These are phyloP conservation scores for Pelargonium myrrhifolium DNA, from an alignment of 441 rosid species.

Conservation along the genomic window DNA sequence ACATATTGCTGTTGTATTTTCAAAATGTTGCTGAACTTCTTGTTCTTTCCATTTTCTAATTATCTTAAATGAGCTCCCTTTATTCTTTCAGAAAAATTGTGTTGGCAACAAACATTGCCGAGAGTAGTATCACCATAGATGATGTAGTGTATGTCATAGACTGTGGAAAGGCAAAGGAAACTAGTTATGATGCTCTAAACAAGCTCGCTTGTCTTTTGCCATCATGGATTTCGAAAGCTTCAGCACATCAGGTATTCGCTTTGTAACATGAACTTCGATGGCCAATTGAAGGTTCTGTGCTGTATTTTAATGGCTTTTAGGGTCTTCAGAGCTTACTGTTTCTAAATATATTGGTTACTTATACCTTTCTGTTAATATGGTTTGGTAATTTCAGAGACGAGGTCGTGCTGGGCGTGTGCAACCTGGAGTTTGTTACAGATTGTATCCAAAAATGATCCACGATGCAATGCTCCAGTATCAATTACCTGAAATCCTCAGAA, in stretches of 20 bases:
- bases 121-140: slow-evolving; percentile 93
- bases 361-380: slow-evolving; percentile 19
- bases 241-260: slow-evolving; percentile 74
- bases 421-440: slow-evolving; percentile 84
- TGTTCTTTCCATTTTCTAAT: background rate
- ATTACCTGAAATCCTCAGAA: slow-evolving; percentile 86
- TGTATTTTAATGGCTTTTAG: slow-evolving; percentile 1
- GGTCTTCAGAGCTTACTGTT: background rate
- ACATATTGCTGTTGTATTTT: no score
- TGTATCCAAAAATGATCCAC: slow-evolving; percentile 74
- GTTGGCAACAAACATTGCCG: slow-evolving; percentile 92
- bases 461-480: slow-evolving; percentile 78
- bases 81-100: slow-evolving; percentile 69
- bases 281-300: slow-evolving; percentile 4
- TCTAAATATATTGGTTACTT: slow-evolving; percentile 14
- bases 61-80: background rate
- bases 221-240: slow-evolving; percentile 95
- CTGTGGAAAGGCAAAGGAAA: slow-evolving; percentile 94
- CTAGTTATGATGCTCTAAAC: slow-evolving; percentile 93
- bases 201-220: slow-evolving; percentile 88
- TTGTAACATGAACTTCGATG: slow-evolving; percentile 11
- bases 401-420: slow-evolving; percentile 98
- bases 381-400: slow-evolving; percentile 51
- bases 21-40: background rate
- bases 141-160: slow-evolving; percentile 94